These are phyloP conservation scores for Trifolium pratense DNA, from an alignment of 306 rosid species.

Conservation along the genomic window DNA sequence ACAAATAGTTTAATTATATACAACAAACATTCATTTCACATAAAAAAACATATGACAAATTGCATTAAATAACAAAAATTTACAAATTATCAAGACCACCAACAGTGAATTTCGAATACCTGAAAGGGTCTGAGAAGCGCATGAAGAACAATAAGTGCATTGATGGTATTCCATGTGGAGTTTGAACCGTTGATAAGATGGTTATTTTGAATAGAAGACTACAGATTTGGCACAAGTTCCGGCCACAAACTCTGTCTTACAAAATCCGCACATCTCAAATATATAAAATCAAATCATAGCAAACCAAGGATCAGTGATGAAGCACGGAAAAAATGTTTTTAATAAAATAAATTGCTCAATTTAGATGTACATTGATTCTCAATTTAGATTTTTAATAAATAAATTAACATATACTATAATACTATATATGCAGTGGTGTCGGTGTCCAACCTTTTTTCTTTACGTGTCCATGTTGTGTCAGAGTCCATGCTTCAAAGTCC, in stretches of 20 bases:
- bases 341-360: no score
- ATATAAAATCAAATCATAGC: neutral
- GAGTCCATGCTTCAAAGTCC: no score
- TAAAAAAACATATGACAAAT: neutral
- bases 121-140: constrained; percentile 86
- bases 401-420: no score
- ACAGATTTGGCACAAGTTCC: constrained; percentile 72
- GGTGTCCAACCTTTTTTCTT: no score
- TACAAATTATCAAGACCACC: neutral
- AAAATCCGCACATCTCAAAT: constrained; percentile 53
- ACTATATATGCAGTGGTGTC: no score
- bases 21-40: neutral
- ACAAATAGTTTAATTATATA: neutral
- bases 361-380: no score
- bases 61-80: neutral
- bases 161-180: constrained; percentile 61
- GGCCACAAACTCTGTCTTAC: constrained; percentile 75
- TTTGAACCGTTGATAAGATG: constrained; percentile 52
- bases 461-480: no score
- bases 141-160: constrained; percentile 69
- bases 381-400: neutral
- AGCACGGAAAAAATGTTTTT: no score
- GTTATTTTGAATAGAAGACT: constrained; percentile 70
- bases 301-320: neutral
- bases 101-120: constrained; percentile 48